Evolutionary conservation across 305 asterid genomes (phyloP).

Genomic region (Fraxinus floribunda): DNA sequence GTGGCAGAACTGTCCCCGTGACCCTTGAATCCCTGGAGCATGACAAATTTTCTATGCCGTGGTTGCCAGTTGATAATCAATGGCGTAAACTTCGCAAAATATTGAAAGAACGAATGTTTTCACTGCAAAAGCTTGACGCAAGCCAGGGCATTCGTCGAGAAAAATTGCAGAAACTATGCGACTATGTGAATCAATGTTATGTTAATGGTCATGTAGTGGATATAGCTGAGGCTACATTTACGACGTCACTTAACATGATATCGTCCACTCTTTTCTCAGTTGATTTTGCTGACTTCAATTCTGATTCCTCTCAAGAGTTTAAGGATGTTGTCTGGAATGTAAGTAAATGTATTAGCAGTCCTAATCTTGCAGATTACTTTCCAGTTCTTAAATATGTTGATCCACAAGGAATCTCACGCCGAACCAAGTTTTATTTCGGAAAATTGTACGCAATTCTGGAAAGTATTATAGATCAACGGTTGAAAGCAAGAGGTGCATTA

Average conservation of each 20-base stretch:
- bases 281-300: conserved; percentile 28
- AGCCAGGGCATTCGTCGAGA: conserved; percentile 28
- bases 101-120: conserved; percentile 35
- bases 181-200: conserved; percentile 21
- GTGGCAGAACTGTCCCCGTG: neutral
- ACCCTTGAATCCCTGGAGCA: neutral
- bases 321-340: conserved; percentile 18
- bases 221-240: conserved; percentile 34
- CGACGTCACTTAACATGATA: conserved; percentile 32
- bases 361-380: conserved; percentile 30
- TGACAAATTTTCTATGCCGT: conserved; percentile 10
- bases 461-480: conserved; percentile 22
- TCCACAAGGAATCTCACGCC: conserved; percentile 23
- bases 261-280: conserved; percentile 33
- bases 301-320: conserved; percentile 28
- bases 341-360: conserved; percentile 7
- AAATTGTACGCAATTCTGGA: conserved; percentile 28
- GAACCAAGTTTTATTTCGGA: neutral
- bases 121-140: conserved; percentile 23
- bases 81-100: conserved; percentile 39
- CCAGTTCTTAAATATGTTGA: conserved; percentile 17
- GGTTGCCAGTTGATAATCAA: conserved; percentile 20
- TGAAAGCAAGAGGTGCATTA: neutral
- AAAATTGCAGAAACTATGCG: conserved; percentile 19
- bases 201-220: conserved; percentile 22